These are phyloP conservation scores for Talaromyces sp. DNA, from an alignment of 2,329 filamentous ascomycete species.

Conservation along the genomic window DNA sequence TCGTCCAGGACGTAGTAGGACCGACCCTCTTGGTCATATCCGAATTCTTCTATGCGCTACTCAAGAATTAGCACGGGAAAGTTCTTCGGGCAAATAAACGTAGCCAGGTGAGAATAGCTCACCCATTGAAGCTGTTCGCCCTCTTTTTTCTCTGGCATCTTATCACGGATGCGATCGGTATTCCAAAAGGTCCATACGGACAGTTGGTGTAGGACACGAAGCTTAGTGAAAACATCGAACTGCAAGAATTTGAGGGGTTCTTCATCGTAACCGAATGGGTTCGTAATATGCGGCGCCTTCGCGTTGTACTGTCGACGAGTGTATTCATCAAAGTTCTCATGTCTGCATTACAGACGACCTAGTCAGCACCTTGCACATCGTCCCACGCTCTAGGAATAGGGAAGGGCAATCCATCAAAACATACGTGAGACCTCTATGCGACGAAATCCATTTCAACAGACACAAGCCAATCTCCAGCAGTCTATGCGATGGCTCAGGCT, in stretches of 20 bases:
- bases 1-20: constrained; percentile 92
- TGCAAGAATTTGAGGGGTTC: constrained; percentile 72
- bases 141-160: constrained; percentile 81
- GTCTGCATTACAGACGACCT: constrained; percentile 53
- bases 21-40: constrained; percentile 85
- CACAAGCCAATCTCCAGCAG: constrained; percentile 81
- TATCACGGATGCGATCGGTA: constrained; percentile 81
- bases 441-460: constrained; percentile 89
- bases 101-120: constrained; percentile 35
- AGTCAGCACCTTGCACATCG: constrained; percentile 6
- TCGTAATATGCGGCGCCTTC: constrained; percentile 72
- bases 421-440: constrained; percentile 88
- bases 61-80: constrained; percentile 14
- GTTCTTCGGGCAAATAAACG: background rate
- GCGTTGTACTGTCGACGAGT: constrained; percentile 82
- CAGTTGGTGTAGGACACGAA: constrained; percentile 79
- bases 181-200: constrained; percentile 88
- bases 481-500: constrained; percentile 69
- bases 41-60: constrained; percentile 55
- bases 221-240: constrained; percentile 81
- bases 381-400: background rate
- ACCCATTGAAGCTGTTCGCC: constrained; percentile 83
- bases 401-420: constrained; percentile 39
- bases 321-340: constrained; percentile 90
- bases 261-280: constrained; percentile 83